Percentiles rank a stretch among this genome's conserved stretches.
Evolutionary conservation across 805 yeast genomes (phyloP).

Genomic region (Lachancea cidri): DNA sequence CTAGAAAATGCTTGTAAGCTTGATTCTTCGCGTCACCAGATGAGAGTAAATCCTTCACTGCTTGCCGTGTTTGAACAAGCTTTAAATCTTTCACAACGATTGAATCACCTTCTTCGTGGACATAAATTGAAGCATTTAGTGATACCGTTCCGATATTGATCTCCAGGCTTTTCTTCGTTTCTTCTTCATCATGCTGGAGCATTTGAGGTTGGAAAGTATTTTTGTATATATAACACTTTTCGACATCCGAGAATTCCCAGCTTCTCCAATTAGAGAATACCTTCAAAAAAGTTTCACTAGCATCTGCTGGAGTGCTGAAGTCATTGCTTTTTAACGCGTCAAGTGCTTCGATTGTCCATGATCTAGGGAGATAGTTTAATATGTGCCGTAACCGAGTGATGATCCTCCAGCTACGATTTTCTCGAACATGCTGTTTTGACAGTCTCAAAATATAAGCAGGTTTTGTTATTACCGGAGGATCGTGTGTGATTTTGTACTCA

Average conservation of each 20-base stretch:
- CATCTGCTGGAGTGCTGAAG: slow-evolving; percentile 47
- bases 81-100: slow-evolving; percentile 5
- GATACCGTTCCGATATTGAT: slow-evolving; percentile 3
- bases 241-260: slow-evolving; percentile 77
- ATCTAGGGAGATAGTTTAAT: slow-evolving; percentile 48
- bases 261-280: slow-evolving; percentile 78
- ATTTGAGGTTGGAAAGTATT: slow-evolving; percentile 34
- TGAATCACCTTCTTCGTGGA: slow-evolving; percentile 8
- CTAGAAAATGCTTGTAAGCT: neutral
- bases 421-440: slow-evolving; percentile 66
- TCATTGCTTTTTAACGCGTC: slow-evolving; percentile 25
- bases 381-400: slow-evolving; percentile 76
- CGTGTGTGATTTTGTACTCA: slow-evolving; percentile 57
- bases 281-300: slow-evolving; percentile 48
- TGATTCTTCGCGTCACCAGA: neutral
- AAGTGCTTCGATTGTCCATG: slow-evolving; percentile 41
- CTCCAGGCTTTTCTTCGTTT: neutral
- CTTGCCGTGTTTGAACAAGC: neutral
- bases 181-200: neutral
- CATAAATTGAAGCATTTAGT: slow-evolving; percentile 5
- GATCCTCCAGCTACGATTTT: slow-evolving; percentile 83
- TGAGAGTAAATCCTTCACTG: neutral
- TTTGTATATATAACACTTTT: slow-evolving; percentile 50
- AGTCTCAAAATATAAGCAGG: slow-evolving; percentile 80
- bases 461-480: slow-evolving; percentile 84